phyloP scores from a whole-genome alignment of 805 yeast genomes.

The Torulaspora microellipsoides region DNA sequence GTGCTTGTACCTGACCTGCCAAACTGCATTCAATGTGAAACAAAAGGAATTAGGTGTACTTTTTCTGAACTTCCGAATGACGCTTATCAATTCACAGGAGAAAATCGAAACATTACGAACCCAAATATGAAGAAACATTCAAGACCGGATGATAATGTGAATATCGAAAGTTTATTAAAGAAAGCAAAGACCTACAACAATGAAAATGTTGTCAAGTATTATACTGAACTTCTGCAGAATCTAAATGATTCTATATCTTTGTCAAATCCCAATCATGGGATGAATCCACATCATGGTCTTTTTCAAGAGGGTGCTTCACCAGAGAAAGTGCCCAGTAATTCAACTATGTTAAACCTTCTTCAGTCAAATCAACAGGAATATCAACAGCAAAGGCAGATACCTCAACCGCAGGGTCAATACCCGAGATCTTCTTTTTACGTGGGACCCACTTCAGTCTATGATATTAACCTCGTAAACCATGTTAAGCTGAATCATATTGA shows the following conservation, averaged over 20 bases:
- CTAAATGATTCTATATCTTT: constrained; percentile 14
- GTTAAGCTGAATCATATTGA: constrained; percentile 67
- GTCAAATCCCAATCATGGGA: constrained; percentile 1
- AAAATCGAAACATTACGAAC: not conserved
- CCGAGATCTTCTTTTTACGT: constrained; percentile 87
- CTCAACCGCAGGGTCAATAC: constrained; percentile 48
- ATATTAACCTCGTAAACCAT: constrained; percentile 59
- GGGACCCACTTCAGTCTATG: constrained; percentile 85
- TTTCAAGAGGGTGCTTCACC: constrained; percentile 1
- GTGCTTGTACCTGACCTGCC: constrained; percentile 57
- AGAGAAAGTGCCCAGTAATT: constrained; percentile 3
- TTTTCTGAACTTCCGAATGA: constrained; percentile 50
- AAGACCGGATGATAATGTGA: constrained; percentile 22
- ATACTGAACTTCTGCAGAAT: constrained; percentile 26
- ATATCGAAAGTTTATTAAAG: constrained; percentile 21
- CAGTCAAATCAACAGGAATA: constrained; percentile 6
- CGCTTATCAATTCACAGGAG: constrained; percentile 1
- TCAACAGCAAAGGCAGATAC: constrained; percentile 1
- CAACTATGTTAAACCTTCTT: constrained; percentile 1
- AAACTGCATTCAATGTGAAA: constrained; percentile 72
- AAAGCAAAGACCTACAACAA: constrained; percentile 19
- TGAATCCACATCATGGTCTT: not conserved
- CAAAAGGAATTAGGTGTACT: constrained; percentile 69
- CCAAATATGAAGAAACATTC: constrained; percentile 15
- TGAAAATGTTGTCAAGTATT: constrained; percentile 18